Base-by-base conservation (phyloP, 768 basidiomycete genomes). In the Mrakia blollopis region DNA sequence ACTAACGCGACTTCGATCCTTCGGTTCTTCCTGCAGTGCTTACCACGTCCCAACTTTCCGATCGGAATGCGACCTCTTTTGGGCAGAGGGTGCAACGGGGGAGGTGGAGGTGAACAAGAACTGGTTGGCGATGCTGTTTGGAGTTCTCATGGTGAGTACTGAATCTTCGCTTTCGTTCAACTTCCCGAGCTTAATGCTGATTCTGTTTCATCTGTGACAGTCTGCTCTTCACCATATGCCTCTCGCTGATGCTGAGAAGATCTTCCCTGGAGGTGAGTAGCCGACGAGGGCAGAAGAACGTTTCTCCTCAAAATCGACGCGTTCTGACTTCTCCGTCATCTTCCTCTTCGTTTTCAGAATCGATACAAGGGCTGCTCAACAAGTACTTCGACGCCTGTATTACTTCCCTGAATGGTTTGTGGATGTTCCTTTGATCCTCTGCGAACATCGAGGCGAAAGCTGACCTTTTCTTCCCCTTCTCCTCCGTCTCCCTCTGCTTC, bases 71-170 rank as follows among this genome's bases (percentile, higher is more conserved):
- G 79, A 80, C 25, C 72, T 78, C 16, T 80, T 80, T 57, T 80
- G 80, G 80, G 65, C 65, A 2, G 80, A 80, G 47, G 77, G 77
- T 11, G 75, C 72, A 1, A 52, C 79, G 60, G 78, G 77, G 18
- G 77, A 79, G 47, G 79, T 80, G 25, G 80, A 80, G 47, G 74
- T 80, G 63, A 80, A 80, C 75, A 78, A 74, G 73, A 35, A 63
- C 35, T 80, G 79, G 77, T 77, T 80, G 11, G 79, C 79, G 3
- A 67, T 80, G 28, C 60, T 79, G 6, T 80, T 76, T 44, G 75
- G 71, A 8, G 77, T 79, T 4, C 73, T 80, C 30, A 76, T 78
- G 73, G 79, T 50, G 16, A 50, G 47, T 79, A 50, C 52, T 73
- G 32, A 35, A 37, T 28, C n/a, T 47, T 52, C 10, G 39, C 14